A percentile compares a stretch with the other conserved stretches of the same genome.
Conservation (phyloP, 2,329 filamentous ascomycete genomes). For the Botrytis fragariae region DNA sequence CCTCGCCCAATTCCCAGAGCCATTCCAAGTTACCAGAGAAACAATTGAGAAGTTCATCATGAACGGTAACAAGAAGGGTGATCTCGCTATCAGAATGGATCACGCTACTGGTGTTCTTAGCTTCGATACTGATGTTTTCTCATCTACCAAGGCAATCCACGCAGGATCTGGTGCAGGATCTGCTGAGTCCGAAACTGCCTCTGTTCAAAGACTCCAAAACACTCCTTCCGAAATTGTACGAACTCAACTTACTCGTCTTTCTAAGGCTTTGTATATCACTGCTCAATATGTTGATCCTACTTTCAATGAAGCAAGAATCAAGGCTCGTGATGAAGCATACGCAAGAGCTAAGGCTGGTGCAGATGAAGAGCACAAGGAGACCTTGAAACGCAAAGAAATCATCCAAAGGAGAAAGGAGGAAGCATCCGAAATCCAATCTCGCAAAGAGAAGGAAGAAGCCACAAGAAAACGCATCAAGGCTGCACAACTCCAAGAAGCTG, state of each 20-base stretch:
- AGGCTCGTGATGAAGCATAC: conserved; percentile 76
- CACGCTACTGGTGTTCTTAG: conserved; percentile 93
- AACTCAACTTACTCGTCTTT: conserved; percentile 86
- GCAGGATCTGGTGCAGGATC: conserved; percentile 81
- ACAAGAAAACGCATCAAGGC: conserved; percentile 82
- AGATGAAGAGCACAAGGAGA: conserved; percentile 87
- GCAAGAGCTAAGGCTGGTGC: conserved; percentile 80
- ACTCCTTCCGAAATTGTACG: conserved; percentile 97
- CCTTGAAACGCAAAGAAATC: conserved; percentile 78
- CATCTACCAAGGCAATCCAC: conserved; percentile 88
- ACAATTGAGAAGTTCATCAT: conserved; percentile 99
- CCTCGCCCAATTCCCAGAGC: conserved; percentile 92
- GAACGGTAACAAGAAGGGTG: conserved; percentile 99
- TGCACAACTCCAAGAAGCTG: conserved; percentile 84
- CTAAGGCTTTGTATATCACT: conserved; percentile 86
- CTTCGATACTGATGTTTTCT: conserved; percentile 98
- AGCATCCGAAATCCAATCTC: conserved; percentile 82
- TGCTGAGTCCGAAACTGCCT: conserved; percentile 78
- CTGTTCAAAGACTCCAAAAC: conserved; percentile 93
- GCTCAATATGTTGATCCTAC: conserved; percentile 93
- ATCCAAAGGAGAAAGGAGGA: conserved; percentile 98
- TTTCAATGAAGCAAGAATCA: conserved; percentile 77
- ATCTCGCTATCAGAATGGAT: conserved; percentile 92
- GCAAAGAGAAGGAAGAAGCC: conserved; percentile 89
- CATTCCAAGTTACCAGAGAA: conserved; percentile 85